These are phyloP conservation scores for Sclerotinia nivalis DNA, from an alignment of 2,329 filamentous ascomycete genomes.

Conservation along the genomic window DNA sequence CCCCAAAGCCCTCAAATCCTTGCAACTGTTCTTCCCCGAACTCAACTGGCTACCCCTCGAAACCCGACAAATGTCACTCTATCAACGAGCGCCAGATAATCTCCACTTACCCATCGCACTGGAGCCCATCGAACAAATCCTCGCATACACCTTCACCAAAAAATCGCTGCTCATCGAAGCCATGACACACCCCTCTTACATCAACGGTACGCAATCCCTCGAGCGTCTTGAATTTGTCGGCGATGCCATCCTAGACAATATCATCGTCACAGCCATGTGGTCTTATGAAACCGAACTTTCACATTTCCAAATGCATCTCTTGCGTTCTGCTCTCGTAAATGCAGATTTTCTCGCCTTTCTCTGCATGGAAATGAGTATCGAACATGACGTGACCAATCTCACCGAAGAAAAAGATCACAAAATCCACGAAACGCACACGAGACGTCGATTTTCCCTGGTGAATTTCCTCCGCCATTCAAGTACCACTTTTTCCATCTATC, in stretches of 20 bases:
- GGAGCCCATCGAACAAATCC: conserved; percentile 59
- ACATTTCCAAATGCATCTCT: conserved; percentile 68
- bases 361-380: conserved; percentile 58
- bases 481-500: conserved; percentile 49
- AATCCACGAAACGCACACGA: conserved; percentile 22
- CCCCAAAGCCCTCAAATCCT: conserved; percentile 60
- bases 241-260: conserved; percentile 78
- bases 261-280: conserved; percentile 64
- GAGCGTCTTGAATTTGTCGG: conserved; percentile 88
- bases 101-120: conserved; percentile 44
- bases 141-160: conserved; percentile 72
- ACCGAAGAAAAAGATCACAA: not conserved
- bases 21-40: conserved; percentile 66
- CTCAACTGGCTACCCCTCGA: conserved; percentile 54
- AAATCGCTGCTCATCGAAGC: conserved; percentile 73
- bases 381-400: conserved; percentile 39
- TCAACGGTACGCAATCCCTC: conserved; percentile 50
- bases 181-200: conserved; percentile 71
- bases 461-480: conserved; percentile 66
- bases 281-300: conserved; percentile 49
- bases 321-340: conserved; percentile 78
- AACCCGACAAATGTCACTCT: conserved; percentile 48
- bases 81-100: conserved; percentile 43
- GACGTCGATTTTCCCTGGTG: conserved; percentile 52
- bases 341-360: conserved; percentile 77